Conservation (phyloP, 495 filamentous ascomycete species). For the Penicillium crystallinum region DNA sequence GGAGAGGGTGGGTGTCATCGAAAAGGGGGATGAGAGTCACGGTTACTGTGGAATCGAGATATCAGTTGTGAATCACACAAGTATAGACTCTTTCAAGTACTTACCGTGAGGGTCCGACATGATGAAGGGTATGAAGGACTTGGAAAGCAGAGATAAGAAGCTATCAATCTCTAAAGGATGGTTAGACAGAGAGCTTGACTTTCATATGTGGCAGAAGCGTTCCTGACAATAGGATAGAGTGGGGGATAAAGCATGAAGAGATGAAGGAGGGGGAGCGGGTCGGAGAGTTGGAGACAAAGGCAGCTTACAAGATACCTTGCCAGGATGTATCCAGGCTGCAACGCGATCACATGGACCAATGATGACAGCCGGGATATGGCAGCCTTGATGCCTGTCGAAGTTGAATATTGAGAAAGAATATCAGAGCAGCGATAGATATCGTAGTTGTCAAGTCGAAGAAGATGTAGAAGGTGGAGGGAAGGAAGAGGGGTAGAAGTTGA, state of each 20-base stretch:
- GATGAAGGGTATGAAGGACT: conserved; percentile 6
- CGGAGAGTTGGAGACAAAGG: conserved; percentile 8
- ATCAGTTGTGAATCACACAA: conserved; percentile 9
- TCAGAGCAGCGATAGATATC: neutral
- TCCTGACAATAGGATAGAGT: neutral
- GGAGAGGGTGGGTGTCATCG: conserved; percentile 26
- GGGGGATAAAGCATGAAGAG: neutral
- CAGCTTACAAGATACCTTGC: conserved; percentile 7
- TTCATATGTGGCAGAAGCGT: neutral
- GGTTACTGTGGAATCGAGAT: conserved; percentile 16
- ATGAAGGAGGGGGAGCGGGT: conserved; percentile 10
- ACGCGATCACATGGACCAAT: neutral
- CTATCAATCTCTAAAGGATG: neutral
- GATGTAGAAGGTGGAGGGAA: conserved; percentile 9
- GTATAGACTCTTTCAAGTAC: neutral
- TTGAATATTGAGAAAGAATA: neutral
- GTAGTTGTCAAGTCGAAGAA: neutral
- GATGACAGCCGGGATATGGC: neutral
- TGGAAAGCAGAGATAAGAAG: neutral
- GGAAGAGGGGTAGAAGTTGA: conserved; percentile 27
- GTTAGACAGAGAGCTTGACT: neutral
- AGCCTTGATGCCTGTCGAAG: neutral
- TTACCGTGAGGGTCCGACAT: conserved; percentile 24
- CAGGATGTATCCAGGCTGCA: conserved; percentile 6
- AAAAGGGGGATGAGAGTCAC: neutral